Base-by-base conservation (phyloP, 805 yeast genomes). In the Lipomyces yamanashiensis region DNA sequence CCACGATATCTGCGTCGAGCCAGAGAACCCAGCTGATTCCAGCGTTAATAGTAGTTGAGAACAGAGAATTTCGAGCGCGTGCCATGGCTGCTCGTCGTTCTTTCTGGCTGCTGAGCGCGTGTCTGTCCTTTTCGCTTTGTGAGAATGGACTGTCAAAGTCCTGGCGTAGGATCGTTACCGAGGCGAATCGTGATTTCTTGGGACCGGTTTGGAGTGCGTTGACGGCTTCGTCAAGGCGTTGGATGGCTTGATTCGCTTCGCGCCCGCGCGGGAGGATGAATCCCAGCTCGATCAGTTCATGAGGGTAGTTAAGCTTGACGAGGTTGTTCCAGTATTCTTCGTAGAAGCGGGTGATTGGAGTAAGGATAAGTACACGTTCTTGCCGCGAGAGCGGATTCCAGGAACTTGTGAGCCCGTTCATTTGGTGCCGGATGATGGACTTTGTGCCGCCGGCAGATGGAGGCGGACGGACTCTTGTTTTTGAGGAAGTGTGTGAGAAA, bases 1-100 rank as follows among this genome's bases (percentile, higher is more conserved):
- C 99, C 40, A 92, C 83, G 50, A 95, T 87, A 77, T 95, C 99
- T 2, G 96, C 87, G 76, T 95, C 99, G 69, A 95, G 80, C 99
- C 99, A 95, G 59, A 95, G 79, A 19, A 93, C 88, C 99, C 99
- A 95, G 23, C 96, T 85, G 1, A 96, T 92, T 70, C 88, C 84
- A 19, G 98, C 96, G 4, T 91, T 89, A 54, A 95, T 79, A 1
- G 98, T 85, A 8, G 98, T 89, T 77, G 92, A 90, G 54, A 95
- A 81, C 62, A 95, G 80, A 44, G 97, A 92, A 79, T 95, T 95
- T 74, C 99, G 83, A 2, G 98, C 97, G 68, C 90, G 79, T 1
- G 98, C 96, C 98, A 95, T 93, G 72, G 87, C 86, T 5, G 89
- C 76, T 70, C 99, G 85, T 75, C 99, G 85, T 72, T 89, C 88